These are phyloP conservation scores for Trichosporon sp. DNA, from an alignment of 1,284 basidiomycete genomes.

Conservation along the genomic window DNA sequence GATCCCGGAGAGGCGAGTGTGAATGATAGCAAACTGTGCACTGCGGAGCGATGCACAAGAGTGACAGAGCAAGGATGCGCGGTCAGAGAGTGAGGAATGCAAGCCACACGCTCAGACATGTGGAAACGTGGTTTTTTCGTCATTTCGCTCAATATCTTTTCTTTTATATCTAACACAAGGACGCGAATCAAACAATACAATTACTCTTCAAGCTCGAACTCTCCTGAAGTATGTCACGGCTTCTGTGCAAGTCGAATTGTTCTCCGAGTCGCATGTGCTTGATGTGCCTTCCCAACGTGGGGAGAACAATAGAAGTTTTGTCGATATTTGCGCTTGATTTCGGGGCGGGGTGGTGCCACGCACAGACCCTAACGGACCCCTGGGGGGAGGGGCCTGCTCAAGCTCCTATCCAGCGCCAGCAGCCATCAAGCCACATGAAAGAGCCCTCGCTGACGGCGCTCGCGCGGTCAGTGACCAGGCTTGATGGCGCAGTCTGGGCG, in stretches of 20 bases:
- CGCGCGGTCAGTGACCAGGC: background rate
- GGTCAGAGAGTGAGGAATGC: background rate
- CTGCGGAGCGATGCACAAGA: background rate
- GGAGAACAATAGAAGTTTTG: background rate
- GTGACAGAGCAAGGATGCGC: background rate
- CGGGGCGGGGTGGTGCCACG: slow-evolving; percentile 5
- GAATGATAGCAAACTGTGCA: background rate
- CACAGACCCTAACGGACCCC: background rate
- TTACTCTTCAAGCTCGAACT: background rate
- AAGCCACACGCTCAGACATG: background rate
- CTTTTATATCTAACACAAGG: background rate
- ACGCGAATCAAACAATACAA: background rate
- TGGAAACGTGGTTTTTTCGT: slow-evolving; percentile 12
- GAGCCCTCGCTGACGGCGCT: background rate
- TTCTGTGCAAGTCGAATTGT: background rate
- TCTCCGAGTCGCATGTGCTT: background rate
- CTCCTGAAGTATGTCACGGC: background rate
- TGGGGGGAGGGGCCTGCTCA: background rate
- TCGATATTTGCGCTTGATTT: background rate
- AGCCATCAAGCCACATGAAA: slow-evolving; percentile 8
- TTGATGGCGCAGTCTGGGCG: background rate
- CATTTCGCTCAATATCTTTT: background rate
- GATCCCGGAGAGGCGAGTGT: background rate
- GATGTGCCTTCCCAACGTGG: background rate
- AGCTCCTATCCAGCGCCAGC: background rate